Conservation (phyloP, 352 stramenopile genomes). For the Thraustochytrium striatum region DNA sequence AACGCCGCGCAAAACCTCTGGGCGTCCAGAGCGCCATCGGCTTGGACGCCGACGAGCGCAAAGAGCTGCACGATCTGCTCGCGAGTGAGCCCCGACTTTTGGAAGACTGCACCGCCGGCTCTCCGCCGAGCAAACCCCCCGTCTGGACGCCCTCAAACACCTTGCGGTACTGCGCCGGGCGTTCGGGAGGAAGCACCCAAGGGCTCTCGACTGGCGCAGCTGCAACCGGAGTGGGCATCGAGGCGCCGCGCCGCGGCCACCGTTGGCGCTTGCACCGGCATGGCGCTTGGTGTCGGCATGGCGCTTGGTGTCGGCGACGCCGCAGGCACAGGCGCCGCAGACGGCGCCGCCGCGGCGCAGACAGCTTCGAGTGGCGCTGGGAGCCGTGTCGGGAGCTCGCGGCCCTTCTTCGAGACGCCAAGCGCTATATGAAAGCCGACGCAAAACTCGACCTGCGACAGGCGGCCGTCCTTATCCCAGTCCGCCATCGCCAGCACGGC, state of each 20-base stretch:
- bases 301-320: no score
- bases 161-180: background rate
- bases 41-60: background rate
- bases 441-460: slow-evolving; percentile 21
- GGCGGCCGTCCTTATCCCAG: slow-evolving; percentile 1
- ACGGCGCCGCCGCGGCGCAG: background rate
- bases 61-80: background rate
- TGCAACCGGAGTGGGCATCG: background rate
- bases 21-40: background rate
- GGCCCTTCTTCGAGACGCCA: slow-evolving; percentile 1
- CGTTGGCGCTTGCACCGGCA: no score
- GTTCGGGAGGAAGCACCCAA: background rate
- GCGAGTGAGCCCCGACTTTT: background rate
- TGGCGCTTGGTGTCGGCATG: no score
- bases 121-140: background rate
- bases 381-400: background rate
- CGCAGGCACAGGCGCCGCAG: no score
- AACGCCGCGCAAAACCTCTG: background rate
- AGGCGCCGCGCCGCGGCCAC: no score
- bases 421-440: slow-evolving; percentile 17
- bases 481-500: background rate
- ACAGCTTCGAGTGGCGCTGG: background rate
- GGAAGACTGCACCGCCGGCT: background rate
- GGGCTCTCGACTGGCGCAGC: background rate
- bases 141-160: background rate